Evolutionary conservation across 805 yeast genomes (phyloP).

Genomic region (Wickerhamiella australiensis): DNA sequence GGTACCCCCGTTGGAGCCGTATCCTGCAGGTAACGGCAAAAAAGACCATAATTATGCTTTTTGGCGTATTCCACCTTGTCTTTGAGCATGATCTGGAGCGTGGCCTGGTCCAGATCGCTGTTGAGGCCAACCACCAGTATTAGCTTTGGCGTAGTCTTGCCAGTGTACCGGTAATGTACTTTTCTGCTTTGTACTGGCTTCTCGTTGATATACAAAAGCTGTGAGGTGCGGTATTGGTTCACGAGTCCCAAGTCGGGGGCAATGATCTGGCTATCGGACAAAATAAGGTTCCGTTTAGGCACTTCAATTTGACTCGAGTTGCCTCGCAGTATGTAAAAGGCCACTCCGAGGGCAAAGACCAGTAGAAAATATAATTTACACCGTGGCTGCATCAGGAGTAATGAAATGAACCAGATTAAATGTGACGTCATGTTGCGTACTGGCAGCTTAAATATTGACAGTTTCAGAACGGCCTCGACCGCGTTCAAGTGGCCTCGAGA

Average conservation of each 20-base stretch:
- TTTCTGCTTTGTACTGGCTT: constrained; percentile 20
- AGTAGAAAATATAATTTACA: not conserved
- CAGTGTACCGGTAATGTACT: constrained; percentile 14
- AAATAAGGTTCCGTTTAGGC: not conserved
- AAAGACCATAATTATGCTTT: constrained; percentile 60
- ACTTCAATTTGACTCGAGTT: not conserved
- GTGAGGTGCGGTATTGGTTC: constrained; percentile 23
- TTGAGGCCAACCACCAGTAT: constrained; percentile 72
- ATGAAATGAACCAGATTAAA: not conserved
- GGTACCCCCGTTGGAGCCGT: constrained; percentile 33
- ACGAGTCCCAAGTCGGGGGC: constrained; percentile 22
- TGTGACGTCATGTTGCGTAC: constrained; percentile 10
- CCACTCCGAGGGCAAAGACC: not conserved
- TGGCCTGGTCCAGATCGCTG: constrained; percentile 49
- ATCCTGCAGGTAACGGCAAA: constrained; percentile 73
- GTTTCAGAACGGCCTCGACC: too few species aligned
- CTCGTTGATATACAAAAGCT: constrained; percentile 21
- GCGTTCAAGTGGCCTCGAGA: not conserved
- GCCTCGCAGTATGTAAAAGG: not conserved
- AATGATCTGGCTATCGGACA: constrained; percentile 16
- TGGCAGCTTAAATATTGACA: not conserved
- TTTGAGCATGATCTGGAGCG: constrained; percentile 53
- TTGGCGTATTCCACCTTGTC: constrained; percentile 77
- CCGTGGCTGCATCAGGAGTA: constrained; percentile 4
- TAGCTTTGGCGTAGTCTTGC: constrained; percentile 26